Evolutionary conservation across 2,329 filamentous ascomycete genomes (phyloP).

Genomic region (Stylonectria norvegica): DNA sequence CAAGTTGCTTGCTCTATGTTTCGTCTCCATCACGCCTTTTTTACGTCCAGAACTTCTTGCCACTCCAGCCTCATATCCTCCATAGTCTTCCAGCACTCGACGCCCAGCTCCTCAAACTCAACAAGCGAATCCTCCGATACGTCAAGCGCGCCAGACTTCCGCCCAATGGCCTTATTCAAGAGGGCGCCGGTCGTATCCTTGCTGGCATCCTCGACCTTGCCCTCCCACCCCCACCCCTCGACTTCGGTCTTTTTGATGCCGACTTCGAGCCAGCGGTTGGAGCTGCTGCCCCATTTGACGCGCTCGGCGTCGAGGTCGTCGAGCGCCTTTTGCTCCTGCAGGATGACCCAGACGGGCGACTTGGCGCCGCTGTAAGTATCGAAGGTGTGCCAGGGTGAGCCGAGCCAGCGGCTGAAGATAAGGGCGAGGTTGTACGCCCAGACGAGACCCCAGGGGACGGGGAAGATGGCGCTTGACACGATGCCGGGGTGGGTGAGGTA

Average conservation of each 20-base stretch:
- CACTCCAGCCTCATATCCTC: conserved; percentile 66
- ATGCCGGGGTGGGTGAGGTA: conserved; percentile 87
- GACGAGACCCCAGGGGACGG: conserved; percentile 66
- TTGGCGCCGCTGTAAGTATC: conserved; percentile 73
- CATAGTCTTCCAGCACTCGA: conserved; percentile 64
- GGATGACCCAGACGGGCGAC: conserved; percentile 73
- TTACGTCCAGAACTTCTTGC: conserved; percentile 44
- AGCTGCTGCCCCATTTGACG: conserved; percentile 82
- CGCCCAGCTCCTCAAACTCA: conserved; percentile 61
- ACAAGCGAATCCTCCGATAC: conserved; percentile 58
- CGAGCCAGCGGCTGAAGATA: conserved; percentile 69
- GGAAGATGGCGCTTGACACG: conserved; percentile 76
- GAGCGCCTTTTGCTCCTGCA: conserved; percentile 62
- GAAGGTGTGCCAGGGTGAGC: conserved; percentile 84
- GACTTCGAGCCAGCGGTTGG: conserved; percentile 54
- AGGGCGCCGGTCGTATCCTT: conserved; percentile 42
- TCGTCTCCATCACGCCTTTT: neutral
- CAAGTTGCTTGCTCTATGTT: neutral
- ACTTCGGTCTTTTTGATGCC: conserved; percentile 76
- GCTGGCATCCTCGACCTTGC: conserved; percentile 48
- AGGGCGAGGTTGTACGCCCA: conserved; percentile 66
- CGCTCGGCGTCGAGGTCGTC: conserved; percentile 53
- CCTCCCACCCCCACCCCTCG: conserved; percentile 77
- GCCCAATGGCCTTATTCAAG: conserved; percentile 51
- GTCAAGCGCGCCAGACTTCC: conserved; percentile 56